phyloP scores from a whole-genome alignment of 1,139 yeast species.

The Diutina catenulata region DNA sequence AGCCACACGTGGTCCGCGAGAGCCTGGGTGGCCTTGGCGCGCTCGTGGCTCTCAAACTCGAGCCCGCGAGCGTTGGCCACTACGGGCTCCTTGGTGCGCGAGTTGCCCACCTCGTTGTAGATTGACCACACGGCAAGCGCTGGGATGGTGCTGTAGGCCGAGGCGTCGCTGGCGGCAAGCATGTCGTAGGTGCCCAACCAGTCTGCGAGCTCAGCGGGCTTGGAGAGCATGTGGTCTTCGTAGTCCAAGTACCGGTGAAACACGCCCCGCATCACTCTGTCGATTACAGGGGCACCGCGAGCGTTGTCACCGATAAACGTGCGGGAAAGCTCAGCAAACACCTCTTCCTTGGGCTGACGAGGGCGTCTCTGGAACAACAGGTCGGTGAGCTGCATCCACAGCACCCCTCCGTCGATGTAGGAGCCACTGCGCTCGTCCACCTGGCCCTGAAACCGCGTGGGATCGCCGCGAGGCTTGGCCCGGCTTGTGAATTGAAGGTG shows the following conservation, averaged over 20 bases:
- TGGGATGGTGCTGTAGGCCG: conserved; percentile 46
- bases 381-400: conserved; percentile 52
- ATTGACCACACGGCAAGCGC: conserved; percentile 53
- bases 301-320: conserved; percentile 25
- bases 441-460: conserved; percentile 9
- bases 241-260: conserved; percentile 52
- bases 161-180: conserved; percentile 10
- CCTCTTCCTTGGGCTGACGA: conserved; percentile 32
- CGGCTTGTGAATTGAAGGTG: conserved; percentile 58
- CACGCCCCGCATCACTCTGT: conserved; percentile 61
- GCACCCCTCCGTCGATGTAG: conserved; percentile 40
- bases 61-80: conserved; percentile 27
- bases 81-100: conserved; percentile 16
- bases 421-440: conserved; percentile 7
- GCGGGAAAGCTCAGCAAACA: conserved; percentile 30
- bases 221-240: conserved; percentile 52
- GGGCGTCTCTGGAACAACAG: conserved; percentile 41
- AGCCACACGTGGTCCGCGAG: conserved; percentile 16
- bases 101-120: conserved; percentile 41
- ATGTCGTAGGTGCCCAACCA: conserved; percentile 68
- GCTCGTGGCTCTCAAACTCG: conserved; percentile 32
- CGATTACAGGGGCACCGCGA: conserved; percentile 36
- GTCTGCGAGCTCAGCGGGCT: conserved; percentile 57
- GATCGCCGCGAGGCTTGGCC: conserved; percentile 10
- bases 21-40: conserved; percentile 19